Base-by-base conservation (phyloP, 305 asterid species). In the Withania somnifera region DNA sequence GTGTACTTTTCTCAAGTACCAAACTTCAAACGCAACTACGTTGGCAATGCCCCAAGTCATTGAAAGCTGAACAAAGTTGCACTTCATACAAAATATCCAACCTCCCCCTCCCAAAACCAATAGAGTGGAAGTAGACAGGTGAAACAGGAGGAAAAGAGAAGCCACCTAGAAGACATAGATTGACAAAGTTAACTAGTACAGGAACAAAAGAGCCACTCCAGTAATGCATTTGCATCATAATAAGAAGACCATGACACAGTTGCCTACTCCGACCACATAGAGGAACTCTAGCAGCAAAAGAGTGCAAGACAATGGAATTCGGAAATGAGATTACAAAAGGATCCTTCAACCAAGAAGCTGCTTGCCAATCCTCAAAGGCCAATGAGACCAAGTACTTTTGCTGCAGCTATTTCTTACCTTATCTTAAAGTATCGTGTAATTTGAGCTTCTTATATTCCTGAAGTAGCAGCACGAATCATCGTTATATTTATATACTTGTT, bases 371-470 rank as follows among this genome's bases (percentile, higher is more conserved):
- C 13, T 42, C 54, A 79, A 47, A 30, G 69, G 75, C 42, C 1
- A 79, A 17, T 0, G 2, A 60, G 60, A 79, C 58, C 82, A 11
- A 5, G 58, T 79, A 63, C 79, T 0, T 5, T 45, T 67, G 3
- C 53, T 30, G 83, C 98, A 93, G 63, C 63, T 36, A n/a, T 57
- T 61, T 75, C 87, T 89, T 86, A 85, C 89, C 38, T 89, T 82
- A 79, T 92, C 91, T 13, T 86, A 87, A 38, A 92, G 67, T 85
- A 94, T 86, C 10, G 93, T 92, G 90, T 91, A 91, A 77, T 91
- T 91, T 11, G 92, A 89, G 88, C 95, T 93, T 79, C 93, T 87
- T 40, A 93, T 83, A 36, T 87, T 86, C 84, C 95, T 89, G 32
- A 58, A 85, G 82, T 91, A 93, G 80, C 95, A 93, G 7, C 24